Conservation (phyloP, 1,139 yeast genomes). For the Kodamaea sp. region DNA sequence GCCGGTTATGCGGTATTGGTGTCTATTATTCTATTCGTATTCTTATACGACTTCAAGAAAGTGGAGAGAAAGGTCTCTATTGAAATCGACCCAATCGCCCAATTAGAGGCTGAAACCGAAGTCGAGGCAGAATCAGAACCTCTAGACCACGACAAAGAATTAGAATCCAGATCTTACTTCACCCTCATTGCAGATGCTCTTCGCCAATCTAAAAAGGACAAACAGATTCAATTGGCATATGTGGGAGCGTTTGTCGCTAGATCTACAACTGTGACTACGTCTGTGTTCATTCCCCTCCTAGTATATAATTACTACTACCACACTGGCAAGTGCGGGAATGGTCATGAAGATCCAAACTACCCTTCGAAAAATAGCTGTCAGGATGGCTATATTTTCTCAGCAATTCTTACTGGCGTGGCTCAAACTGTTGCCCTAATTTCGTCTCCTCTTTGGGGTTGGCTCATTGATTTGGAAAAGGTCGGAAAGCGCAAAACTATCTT, state of each 20-base stretch:
- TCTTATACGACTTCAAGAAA: conserved; percentile 42
- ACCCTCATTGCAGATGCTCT: conserved; percentile 6
- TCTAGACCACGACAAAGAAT: background rate
- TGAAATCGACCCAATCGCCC: background rate
- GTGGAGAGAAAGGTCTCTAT: conserved; percentile 5
- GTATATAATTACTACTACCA: conserved; percentile 58
- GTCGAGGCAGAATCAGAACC: background rate
- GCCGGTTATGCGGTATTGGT: conserved; percentile 43
- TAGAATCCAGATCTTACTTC: conserved; percentile 3
- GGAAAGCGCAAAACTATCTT: conserved; percentile 37
- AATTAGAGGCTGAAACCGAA: background rate
- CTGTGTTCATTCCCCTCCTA: conserved; percentile 64
- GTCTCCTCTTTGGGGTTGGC: conserved; percentile 65
- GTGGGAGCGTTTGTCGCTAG: conserved; percentile 66
- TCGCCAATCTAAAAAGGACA: conserved; percentile 19
- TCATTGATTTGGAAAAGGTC: conserved; percentile 44
- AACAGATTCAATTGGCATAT: conserved; percentile 52
- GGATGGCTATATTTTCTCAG: conserved; percentile 66
- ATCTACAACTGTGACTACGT: conserved; percentile 59
- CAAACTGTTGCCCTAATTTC: conserved; percentile 57
- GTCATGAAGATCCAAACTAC: conserved; percentile 16
- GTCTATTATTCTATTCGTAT: conserved; percentile 39
- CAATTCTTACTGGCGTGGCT: conserved; percentile 67
- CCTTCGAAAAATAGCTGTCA: conserved; percentile 49
- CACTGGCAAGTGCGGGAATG: conserved; percentile 46